Evolutionary conservation across 768 basidiomycete genomes (phyloP).

Genomic region (Hericium rajendrae): DNA sequence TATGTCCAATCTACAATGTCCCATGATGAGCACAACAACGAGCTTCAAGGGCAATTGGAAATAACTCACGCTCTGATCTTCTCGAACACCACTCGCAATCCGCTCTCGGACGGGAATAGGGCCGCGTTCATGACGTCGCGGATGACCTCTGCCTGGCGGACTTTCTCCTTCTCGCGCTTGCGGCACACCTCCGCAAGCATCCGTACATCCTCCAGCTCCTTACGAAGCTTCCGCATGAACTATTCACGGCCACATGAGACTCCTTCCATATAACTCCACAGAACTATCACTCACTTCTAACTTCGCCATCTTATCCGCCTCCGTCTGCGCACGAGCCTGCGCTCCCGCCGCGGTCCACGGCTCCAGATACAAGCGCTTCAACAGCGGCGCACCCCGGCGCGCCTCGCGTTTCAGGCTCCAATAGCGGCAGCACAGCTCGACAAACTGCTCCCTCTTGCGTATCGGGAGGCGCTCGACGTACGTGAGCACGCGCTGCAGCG

Average conservation of each 20-base stretch:
- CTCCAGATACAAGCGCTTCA: constrained; percentile 91
- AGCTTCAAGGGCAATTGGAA: not conserved
- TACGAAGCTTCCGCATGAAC: constrained; percentile 53
- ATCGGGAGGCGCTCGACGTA: constrained; percentile 67
- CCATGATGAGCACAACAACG: constrained; percentile 3
- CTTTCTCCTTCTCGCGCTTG: constrained; percentile 78
- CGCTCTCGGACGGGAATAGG: constrained; percentile 58
- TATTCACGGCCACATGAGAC: constrained; percentile 25
- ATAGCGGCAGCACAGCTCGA: constrained; percentile 75
- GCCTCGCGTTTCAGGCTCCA: constrained; percentile 98
- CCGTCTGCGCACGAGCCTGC: constrained; percentile 52
- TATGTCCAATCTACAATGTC: constrained; percentile 50
- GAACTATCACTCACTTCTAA: constrained; percentile 52
- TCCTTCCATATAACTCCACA: not conserved
- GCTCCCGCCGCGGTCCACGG: constrained; percentile 84
- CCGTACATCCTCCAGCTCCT: constrained; percentile 69
- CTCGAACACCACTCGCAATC: constrained; percentile 57
- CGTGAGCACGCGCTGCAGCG: constrained; percentile 67
- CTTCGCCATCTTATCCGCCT: constrained; percentile 75
- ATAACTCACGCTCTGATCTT: constrained; percentile 55
- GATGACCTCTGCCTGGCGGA: constrained; percentile 55
- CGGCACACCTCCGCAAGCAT: constrained; percentile 55
- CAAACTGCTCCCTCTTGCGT: constrained; percentile 67
- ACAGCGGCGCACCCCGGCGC: constrained; percentile 82
- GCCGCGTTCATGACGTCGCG: constrained; percentile 52